These are phyloP conservation scores for Diplodia intermedia DNA, from an alignment of 2,329 filamentous ascomycete genomes.

Conservation along the genomic window DNA sequence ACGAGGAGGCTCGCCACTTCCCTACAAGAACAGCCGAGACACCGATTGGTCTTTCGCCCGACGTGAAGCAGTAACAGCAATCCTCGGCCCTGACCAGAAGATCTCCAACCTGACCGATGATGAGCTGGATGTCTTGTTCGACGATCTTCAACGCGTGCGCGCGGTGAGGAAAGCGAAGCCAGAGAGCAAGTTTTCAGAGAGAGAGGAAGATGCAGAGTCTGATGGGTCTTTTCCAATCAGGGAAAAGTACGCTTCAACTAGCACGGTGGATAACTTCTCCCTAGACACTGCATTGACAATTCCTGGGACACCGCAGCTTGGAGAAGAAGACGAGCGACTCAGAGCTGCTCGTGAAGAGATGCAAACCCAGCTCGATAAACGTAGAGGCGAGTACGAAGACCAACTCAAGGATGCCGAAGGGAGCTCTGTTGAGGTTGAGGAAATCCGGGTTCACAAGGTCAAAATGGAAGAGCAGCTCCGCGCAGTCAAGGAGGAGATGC, in stretches of 20 bases:
- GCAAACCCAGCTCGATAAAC: constrained; percentile 80
- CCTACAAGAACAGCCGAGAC: constrained; percentile 73
- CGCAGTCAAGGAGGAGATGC: constrained; percentile 85
- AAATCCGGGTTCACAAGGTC: constrained; percentile 80
- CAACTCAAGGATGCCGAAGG: constrained; percentile 78
- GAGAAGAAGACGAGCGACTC: constrained; percentile 78
- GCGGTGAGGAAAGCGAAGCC: constrained; percentile 77
- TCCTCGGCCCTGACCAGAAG: constrained; percentile 89
- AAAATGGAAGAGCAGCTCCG: constrained; percentile 84
- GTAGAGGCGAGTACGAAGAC: constrained; percentile 82
- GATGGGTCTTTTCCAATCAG: constrained; percentile 84
- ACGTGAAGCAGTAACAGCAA: constrained; percentile 88
- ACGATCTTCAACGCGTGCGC: constrained; percentile 88
- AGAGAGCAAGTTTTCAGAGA: constrained; percentile 62
- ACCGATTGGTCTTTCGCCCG: constrained; percentile 95
- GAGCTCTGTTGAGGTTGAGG: constrained; percentile 78
- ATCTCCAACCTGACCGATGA: constrained; percentile 90
- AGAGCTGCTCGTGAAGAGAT: constrained; percentile 80
- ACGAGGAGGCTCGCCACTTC: constrained; percentile 79
- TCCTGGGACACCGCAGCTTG: constrained; percentile 85
- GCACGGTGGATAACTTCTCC: constrained; percentile 94
- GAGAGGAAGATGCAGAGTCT: constrained; percentile 88
- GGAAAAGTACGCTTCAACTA: constrained; percentile 95
- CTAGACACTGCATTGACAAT: constrained; percentile 93
- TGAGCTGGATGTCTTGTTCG: constrained; percentile 89